Conservation (phyloP, 2,329 filamentous ascomycete genomes). For the Amylocarpus encephaloides region DNA sequence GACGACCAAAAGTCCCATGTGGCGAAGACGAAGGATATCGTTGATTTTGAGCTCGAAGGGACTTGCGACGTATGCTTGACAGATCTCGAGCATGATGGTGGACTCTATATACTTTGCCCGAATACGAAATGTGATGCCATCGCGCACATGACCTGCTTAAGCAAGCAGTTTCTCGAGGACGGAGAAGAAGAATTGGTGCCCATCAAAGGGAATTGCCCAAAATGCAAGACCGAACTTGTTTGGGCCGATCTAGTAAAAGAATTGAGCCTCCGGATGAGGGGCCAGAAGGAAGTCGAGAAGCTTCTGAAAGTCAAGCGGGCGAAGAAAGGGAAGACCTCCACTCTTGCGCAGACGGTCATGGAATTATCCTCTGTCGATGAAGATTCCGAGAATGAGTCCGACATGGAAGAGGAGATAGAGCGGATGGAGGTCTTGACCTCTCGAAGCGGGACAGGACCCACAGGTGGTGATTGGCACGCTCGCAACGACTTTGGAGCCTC, state of each 20-base stretch:
- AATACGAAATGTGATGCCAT: constrained; percentile 48
- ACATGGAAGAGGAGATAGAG: constrained; percentile 11
- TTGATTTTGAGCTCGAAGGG: constrained; percentile 51
- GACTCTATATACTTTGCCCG: constrained; percentile 52
- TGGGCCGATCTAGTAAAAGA: constrained; percentile 83
- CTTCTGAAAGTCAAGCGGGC: constrained; percentile 48
- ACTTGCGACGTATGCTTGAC: constrained; percentile 47
- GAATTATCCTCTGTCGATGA: constrained; percentile 15
- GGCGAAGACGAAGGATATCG: constrained; percentile 47
- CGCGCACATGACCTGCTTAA: constrained; percentile 56
- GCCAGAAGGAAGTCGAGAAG: constrained; percentile 61
- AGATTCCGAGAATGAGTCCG: constrained; percentile 11
- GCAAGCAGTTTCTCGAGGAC: constrained; percentile 42
- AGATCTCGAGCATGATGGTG: constrained; percentile 40
- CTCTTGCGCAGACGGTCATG: constrained; percentile 14
- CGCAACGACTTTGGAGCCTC: constrained; percentile 20
- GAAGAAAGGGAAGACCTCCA: constrained; percentile 9
- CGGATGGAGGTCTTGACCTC: constrained; percentile 9
- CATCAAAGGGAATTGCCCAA: constrained; percentile 61
- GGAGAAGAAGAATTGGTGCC: constrained; percentile 51
- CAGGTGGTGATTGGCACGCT: constrained; percentile 17
- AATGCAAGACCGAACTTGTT: constrained; percentile 53
- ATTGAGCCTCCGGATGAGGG: constrained; percentile 66
- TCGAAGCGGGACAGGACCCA: neutral
- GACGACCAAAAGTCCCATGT: constrained; percentile 46